phyloP scores from a whole-genome alignment of 345 rosid species.

The Brassica cretica region DNA sequence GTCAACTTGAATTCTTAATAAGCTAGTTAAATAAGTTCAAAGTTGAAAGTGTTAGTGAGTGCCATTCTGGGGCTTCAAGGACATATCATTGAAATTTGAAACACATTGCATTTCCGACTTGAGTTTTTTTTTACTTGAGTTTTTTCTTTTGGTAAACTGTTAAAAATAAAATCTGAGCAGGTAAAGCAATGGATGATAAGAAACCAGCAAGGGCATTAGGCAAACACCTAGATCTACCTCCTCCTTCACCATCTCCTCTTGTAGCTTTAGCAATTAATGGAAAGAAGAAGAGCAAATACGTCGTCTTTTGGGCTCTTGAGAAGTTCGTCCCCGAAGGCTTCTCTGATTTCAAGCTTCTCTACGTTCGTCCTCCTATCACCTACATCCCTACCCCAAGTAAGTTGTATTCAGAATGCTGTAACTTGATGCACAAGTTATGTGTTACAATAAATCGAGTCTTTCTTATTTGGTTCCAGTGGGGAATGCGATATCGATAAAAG shows the following conservation, averaged over 20 bases:
- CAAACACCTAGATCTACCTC: constrained; percentile 39
- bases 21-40: no score
- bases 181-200: constrained; percentile 24
- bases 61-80: no score
- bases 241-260: constrained; percentile 30
- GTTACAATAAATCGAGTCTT: neutral
- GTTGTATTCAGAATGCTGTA: constrained; percentile 17
- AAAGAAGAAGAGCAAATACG: constrained; percentile 55
- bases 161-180: neutral
- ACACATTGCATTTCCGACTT: neutral
- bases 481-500: constrained; percentile 62
- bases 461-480: constrained; percentile 56
- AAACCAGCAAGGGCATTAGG: constrained; percentile 19
- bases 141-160: constrained; percentile 5
- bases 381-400: constrained; percentile 88
- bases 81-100: neutral
- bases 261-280: constrained; percentile 77
- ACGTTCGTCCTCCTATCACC: constrained; percentile 61
- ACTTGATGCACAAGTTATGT: neutral
- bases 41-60: no score
- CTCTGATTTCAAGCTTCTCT: constrained; percentile 59
- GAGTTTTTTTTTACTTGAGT: neutral
- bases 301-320: constrained; percentile 58
- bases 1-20: no score
- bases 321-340: constrained; percentile 58